Conservation (phyloP, 2,329 filamentous ascomycete genomes). For the Talaromyces amestolkiae region DNA sequence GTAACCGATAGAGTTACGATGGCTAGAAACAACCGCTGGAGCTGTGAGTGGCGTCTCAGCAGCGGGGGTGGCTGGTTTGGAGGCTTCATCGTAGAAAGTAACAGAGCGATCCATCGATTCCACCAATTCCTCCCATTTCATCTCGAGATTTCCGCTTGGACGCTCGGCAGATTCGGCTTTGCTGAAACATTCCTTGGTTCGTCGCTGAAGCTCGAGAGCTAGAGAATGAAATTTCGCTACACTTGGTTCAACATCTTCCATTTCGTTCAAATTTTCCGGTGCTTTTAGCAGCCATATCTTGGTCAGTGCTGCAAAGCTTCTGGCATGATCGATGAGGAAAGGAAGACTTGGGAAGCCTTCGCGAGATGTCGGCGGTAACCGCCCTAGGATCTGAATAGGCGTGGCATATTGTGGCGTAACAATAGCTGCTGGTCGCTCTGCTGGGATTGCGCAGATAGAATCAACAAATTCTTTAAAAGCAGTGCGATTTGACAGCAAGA, state of each 20-base stretch:
- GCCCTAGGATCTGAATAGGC: slow-evolving; percentile 81
- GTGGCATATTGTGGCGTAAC: slow-evolving; percentile 87
- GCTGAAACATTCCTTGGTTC: slow-evolving; percentile 47
- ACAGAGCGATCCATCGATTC: slow-evolving; percentile 47
- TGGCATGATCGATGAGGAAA: slow-evolving; percentile 84
- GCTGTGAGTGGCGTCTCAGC: slow-evolving; percentile 32
- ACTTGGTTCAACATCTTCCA: slow-evolving; percentile 38
- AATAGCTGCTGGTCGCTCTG: slow-evolving; percentile 62
- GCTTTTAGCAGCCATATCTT: slow-evolving; percentile 52
- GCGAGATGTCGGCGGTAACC: slow-evolving; percentile 73
- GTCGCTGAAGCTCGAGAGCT: slow-evolving; percentile 43
- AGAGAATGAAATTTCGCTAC: slow-evolving; percentile 45
- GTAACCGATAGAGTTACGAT: slow-evolving; percentile 44
- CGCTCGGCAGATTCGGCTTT: slow-evolving; percentile 50
- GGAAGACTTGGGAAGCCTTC: slow-evolving; percentile 93
- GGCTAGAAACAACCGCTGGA: slow-evolving; percentile 32
- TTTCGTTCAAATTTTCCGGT: slow-evolving; percentile 39
- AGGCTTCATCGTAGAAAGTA: slow-evolving; percentile 43
- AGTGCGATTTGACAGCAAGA: slow-evolving; percentile 70
- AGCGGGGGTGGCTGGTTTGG: slow-evolving; percentile 39
- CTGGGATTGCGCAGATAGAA: slow-evolving; percentile 76
- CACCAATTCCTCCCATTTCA: slow-evolving; percentile 51
- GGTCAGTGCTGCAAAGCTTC: slow-evolving; percentile 79
- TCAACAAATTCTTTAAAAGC: slow-evolving; percentile 87
- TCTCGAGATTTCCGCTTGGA: slow-evolving; percentile 45